Percentiles rank a stretch among this genome's conserved stretches.
Conservation (phyloP, 2,329 filamentous ascomycete species). For the Colletotrichum camelliae region DNA sequence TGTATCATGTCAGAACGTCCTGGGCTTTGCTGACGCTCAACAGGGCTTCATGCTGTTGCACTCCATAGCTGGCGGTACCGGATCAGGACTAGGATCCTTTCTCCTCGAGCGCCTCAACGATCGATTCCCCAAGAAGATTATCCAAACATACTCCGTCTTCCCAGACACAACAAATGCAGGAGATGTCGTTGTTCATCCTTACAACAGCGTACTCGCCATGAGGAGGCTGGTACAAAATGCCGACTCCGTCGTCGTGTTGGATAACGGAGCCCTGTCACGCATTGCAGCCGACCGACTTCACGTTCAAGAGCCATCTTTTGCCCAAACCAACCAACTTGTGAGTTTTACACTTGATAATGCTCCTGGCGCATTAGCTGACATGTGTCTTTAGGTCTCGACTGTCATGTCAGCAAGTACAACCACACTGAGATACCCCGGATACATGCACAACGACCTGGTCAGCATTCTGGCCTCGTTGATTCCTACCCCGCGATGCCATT, state of each 20-base stretch:
- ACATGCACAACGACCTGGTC: conserved; percentile 99
- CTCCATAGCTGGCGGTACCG: conserved; percentile 96
- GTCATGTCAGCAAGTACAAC: conserved; percentile 99
- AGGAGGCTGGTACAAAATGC: conserved; percentile 92
- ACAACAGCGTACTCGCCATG: conserved; percentile 95
- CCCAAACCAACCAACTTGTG: conserved; percentile 96
- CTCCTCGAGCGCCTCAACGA: conserved; percentile 96
- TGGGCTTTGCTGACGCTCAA: conserved; percentile 25
- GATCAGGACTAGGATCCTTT: conserved; percentile 94
- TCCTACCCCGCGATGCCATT: conserved; percentile 94
- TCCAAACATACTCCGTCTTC: conserved; percentile 98
- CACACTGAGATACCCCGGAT: conserved; percentile 93
- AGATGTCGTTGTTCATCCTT: conserved; percentile 96
- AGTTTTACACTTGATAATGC: conserved; percentile 21
- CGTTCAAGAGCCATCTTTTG: conserved; percentile 93
- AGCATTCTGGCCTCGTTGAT: conserved; percentile 96
- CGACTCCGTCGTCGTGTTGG: conserved; percentile 95
- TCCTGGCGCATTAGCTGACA: background rate
- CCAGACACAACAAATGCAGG: conserved; percentile 87
- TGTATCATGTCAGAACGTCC: background rate
- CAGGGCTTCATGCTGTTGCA: conserved; percentile 98
- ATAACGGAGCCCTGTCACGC: conserved; percentile 91
- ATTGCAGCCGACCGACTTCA: conserved; percentile 95
- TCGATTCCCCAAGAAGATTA: conserved; percentile 97
- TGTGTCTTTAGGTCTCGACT: conserved; percentile 72